These are phyloP conservation scores for Pleurotus salmoneostramineus DNA, from an alignment of 768 basidiomycete genomes.

Conservation along the genomic window DNA sequence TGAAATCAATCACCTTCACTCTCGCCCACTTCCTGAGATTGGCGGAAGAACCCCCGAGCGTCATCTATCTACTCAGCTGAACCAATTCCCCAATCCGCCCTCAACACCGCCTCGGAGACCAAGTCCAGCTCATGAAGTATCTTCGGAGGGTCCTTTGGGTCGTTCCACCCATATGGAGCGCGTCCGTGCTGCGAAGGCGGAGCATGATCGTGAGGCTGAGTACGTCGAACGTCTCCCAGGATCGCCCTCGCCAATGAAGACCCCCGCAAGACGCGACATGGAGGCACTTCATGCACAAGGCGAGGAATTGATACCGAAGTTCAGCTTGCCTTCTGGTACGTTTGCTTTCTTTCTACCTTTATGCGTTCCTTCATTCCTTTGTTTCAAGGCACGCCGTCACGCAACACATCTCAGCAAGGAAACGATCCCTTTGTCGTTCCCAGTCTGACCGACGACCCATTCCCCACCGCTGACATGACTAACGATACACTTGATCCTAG, in stretches of 20 bases:
- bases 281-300: constrained; percentile 9
- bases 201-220: constrained; percentile 17
- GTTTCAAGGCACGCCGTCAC: constrained; percentile 9
- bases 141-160: constrained; percentile 28
- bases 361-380: constrained; percentile 9
- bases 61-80: constrained; percentile 22
- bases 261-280: constrained; percentile 8
- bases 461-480: not conserved
- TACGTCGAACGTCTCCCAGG: constrained; percentile 26
- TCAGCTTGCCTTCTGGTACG: constrained; percentile 17
- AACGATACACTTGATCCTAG: constrained; percentile 21
- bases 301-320: constrained; percentile 28
- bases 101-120: constrained; percentile 2
- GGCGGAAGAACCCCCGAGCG: constrained; percentile 27
- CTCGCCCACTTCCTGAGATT: constrained; percentile 14
- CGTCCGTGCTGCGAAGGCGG: constrained; percentile 22
- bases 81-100: constrained; percentile 18
- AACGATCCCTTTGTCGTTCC: constrained; percentile 15
- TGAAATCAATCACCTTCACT: constrained; percentile 1
- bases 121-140: constrained; percentile 13
- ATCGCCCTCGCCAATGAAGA: constrained; percentile 35
- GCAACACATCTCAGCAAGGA: not conserved
- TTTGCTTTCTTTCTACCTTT: constrained; percentile 4
- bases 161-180: constrained; percentile 31
- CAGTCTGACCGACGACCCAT: constrained; percentile 17